phyloP scores from a whole-genome alignment of 2,329 filamentous ascomycete genomes.

The Penicillium brasilianum region DNA sequence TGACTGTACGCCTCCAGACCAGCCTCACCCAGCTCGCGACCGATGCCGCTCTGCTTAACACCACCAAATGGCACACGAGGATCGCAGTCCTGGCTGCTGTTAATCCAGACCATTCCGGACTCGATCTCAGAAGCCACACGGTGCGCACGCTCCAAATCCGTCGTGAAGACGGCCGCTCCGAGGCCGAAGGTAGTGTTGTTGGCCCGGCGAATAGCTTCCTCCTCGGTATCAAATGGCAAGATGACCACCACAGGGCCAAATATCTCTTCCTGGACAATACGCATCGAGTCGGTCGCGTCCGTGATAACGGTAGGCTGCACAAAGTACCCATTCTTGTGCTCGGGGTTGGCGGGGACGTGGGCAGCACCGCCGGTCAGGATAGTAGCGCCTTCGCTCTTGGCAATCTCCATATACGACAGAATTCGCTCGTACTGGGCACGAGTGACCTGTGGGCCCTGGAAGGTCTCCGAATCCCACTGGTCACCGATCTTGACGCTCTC shows the following conservation, averaged over 20 bases:
- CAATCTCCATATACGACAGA: slow-evolving; percentile 49
- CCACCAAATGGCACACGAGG: slow-evolving; percentile 50
- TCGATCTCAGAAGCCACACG: slow-evolving; percentile 50
- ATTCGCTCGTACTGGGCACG: slow-evolving; percentile 52
- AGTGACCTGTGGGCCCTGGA: slow-evolving; percentile 53
- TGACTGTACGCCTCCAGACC: slow-evolving; percentile 49
- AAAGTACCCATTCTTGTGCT: slow-evolving; percentile 47
- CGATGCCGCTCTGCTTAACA: slow-evolving; percentile 56
- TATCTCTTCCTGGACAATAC: slow-evolving; percentile 49
- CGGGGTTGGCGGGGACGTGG: slow-evolving; percentile 36
- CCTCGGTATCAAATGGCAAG: slow-evolving; percentile 45
- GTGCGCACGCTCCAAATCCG: slow-evolving; percentile 48
- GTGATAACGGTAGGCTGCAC: slow-evolving; percentile 48
- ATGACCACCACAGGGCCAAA: slow-evolving; percentile 53
- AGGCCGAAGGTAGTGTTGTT: slow-evolving; percentile 52
- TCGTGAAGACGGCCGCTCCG: slow-evolving; percentile 50
- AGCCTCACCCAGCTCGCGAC: slow-evolving; percentile 53
- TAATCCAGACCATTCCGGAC: slow-evolving; percentile 55
- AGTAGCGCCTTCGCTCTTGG: slow-evolving; percentile 48
- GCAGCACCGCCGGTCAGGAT: slow-evolving; percentile 45
- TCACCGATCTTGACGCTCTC: slow-evolving; percentile 48
- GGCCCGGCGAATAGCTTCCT: slow-evolving; percentile 45
- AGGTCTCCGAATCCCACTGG: slow-evolving; percentile 49
- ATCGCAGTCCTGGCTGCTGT: slow-evolving; percentile 51
- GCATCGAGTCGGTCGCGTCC: slow-evolving; percentile 42